Base-by-base conservation (phyloP, 257 asterid species). In the Asclepias syriaca region DNA sequence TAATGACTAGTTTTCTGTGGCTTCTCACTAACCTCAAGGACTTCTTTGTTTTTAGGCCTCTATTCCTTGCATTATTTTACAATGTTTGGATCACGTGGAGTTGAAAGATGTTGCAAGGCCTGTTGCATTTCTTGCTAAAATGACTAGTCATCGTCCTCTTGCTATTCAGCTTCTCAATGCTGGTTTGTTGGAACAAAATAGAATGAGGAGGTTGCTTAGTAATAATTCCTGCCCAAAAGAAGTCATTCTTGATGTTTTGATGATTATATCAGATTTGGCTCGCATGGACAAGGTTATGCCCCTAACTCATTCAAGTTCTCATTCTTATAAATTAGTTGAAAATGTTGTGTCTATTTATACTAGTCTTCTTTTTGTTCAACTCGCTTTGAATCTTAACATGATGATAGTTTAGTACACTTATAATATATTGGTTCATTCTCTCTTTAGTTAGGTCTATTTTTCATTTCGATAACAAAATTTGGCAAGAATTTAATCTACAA, bases 241-340 rank as follows among this genome's bases (percentile, higher is more conserved):
- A 81, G 96, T 83, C 72, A 85, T 87, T 60, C 76, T 92, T 75
- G 99, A 95, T 72, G 86, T 90, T 88, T 97, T 95, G 45, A 95
- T 92, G 98, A 87, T 95, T 81, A 77, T 92, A 78, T 95, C 99
- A 77, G 99, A 95, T 81, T 77, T 95, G 68, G 99, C 99, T 79
- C 96, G 98, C 75, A 92, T 92, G 99, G 95, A 92, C 82, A 90
- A 95, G 98, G 99, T 95, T 81, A 73, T 56, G 32, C 32, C 56
- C 43, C 8, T 10, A 13, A 24, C 57, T n/a, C 54, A 34, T 74
- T 56, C 27, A 46, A 32, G 59, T 68, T 40, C 7, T 56, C 34
- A 55, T 65, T 21, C 49, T 21, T 39, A 0, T 66, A 5, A 14
- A 21, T 48, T 6, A 2, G 9, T 6, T 19, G 48, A 27, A 8